Evolutionary conservation across 2,329 filamentous ascomycete species (phyloP), one percentile per base, ranked within the genome.

Genomic region (Aspergillus sp.): DNA sequence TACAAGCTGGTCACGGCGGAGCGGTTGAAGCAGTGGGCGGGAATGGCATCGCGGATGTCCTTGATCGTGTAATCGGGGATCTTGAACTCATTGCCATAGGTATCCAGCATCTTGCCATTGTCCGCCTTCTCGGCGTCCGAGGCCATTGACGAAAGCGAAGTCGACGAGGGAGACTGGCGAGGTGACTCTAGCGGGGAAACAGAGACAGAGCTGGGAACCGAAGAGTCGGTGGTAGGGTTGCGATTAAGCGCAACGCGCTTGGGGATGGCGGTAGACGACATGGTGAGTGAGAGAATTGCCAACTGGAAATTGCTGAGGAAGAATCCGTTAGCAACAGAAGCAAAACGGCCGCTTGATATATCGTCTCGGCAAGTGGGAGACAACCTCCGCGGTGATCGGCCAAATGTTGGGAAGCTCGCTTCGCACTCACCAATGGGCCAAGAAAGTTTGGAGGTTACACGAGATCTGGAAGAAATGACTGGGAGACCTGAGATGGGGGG

Each of bases 11-110:
- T 86, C 64, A 86, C 74, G 61, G 85, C 90, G 47, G 91, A 96
- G 61, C 95, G 89, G 81, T 97, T 83, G 77, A 89, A 98, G 85
- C 95, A 99, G 83, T 97, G 95, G 78, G 93, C 91, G 64, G 95
- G 95, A 67, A 99, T 99, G 74, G 95, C 95, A 79, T 96, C 90
- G 71, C 91, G 89, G 73, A 99, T 93, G 73, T 99, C 86, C 83
- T 96, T 96, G 84, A 99, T 96, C 73, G 92, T 96, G 82, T 89
- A 99, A 79, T 98, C 89, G 66, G 95, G 95, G 57, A 96, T 83
- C 76, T 91, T 83, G 81, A 99, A 99, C 71, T 92, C 85, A 77
- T 98, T 96, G 77, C 95, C 95, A 75, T 96, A 95, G 12, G 91
- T 93, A 79, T 99, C 93, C 64, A 95, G 70, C 66, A 99, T 85